A percentile compares a stretch with the other conserved stretches of the same genome.
phyloP scores from a whole-genome alignment of 2,329 filamentous ascomycete species.

The Cordyceps tenuipes region DNA sequence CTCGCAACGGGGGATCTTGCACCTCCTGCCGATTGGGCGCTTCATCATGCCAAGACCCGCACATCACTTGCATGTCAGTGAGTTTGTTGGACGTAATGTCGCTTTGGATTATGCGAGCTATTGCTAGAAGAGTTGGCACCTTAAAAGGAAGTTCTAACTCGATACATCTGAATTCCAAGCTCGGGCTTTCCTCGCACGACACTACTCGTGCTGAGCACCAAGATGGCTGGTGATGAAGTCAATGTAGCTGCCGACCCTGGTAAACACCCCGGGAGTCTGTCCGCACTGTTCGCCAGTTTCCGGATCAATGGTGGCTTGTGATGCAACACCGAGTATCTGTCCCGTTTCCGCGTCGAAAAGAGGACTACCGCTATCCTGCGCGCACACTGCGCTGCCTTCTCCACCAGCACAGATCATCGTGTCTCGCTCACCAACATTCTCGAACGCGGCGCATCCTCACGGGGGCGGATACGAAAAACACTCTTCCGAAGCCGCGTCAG shows the following conservation, averaged over 20 bases:
- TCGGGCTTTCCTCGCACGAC: not conserved
- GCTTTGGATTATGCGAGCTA: not conserved
- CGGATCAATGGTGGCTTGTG: not conserved
- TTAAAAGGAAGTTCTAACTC: not conserved
- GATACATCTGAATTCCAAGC: not conserved
- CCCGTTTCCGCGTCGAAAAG: not conserved
- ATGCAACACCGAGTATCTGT: not conserved
- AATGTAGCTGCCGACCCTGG: not conserved
- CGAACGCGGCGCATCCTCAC: not conserved
- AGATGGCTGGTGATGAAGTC: not conserved
- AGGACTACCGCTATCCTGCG: not conserved
- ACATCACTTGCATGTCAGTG: not conserved
- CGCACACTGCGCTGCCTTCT: not conserved
- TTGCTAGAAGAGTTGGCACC: not conserved
- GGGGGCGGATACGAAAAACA: not conserved
- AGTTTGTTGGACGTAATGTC: not conserved
- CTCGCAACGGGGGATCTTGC: not conserved
- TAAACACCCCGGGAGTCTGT: not conserved
- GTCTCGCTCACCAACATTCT: not conserved
- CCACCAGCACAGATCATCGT: not conserved
- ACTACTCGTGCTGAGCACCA: not conserved
- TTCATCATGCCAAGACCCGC: not conserved
- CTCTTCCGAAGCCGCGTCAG: not conserved
- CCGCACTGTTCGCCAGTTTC: not conserved
- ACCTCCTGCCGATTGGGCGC: not conserved